Conservation (phyloP, 257 asterid genomes). For the Perilla frutescens region DNA sequence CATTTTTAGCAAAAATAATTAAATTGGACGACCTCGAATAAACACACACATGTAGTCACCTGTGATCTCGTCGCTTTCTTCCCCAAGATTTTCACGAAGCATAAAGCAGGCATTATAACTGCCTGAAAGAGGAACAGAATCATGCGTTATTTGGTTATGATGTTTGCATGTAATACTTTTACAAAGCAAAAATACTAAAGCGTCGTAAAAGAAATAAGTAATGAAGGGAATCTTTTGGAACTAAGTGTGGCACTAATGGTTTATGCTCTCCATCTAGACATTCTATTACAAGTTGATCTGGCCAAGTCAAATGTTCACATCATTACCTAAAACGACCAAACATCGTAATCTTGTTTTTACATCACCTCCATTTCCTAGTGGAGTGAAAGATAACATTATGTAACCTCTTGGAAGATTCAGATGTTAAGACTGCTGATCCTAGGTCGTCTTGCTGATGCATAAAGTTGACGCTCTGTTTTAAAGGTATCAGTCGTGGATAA, state of each 20-base stretch:
- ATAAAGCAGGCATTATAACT: conserved; percentile 68
- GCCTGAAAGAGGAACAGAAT: conserved; percentile 50
- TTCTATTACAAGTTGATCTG: neutral
- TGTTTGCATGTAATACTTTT: neutral
- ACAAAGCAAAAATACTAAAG: neutral
- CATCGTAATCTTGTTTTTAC: conserved; percentile 21
- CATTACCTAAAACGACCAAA: conserved; percentile 34
- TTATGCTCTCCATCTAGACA: conserved; percentile 25
- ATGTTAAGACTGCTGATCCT: conserved; percentile 1
- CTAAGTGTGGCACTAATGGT: conserved; percentile 23
- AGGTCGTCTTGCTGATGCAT: conserved; percentile 6
- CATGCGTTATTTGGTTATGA: neutral
- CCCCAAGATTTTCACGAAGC: conserved; percentile 71
- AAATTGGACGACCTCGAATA: neutral
- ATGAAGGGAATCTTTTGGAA: neutral
- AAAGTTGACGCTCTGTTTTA: neutral
- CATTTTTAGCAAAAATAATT: neutral
- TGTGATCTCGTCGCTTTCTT: conserved; percentile 62
- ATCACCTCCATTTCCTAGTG: conserved; percentile 16
- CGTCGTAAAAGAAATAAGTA: neutral
- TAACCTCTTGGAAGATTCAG: neutral
- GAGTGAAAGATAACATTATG: neutral
- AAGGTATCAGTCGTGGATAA: no score
- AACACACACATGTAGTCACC: conserved; percentile 38
- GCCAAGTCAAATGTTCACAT: conserved; percentile 8